Percentiles rank a stretch among this genome's conserved stretches.
Evolutionary conservation across 1,284 basidiomycete species (phyloP).

Genomic region (Cutaneotrichosporon sp.): DNA sequence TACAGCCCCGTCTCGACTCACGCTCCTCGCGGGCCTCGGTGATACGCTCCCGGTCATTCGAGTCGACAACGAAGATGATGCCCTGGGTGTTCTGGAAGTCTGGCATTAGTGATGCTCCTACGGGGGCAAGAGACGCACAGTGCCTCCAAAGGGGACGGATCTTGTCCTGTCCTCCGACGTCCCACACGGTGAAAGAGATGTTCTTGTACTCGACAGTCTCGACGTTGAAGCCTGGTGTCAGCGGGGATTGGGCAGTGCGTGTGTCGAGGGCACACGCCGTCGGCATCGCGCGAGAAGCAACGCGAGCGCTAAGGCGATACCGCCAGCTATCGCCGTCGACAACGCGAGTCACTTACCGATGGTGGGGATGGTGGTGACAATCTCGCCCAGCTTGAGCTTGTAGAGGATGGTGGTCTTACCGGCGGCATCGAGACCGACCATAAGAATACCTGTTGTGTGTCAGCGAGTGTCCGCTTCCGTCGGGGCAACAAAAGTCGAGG

Average conservation of each 20-base stretch:
- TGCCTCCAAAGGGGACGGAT: constrained; percentile 97
- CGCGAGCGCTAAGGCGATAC: no score
- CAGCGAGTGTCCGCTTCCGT: no score
- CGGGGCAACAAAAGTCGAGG: no score
- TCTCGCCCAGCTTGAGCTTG: constrained; percentile 98
- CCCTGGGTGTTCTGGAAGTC: constrained; percentile 99
- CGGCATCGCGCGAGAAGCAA: no score
- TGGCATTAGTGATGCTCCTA: constrained; percentile 40
- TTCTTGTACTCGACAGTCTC: constrained; percentile 99
- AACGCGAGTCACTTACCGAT: constrained; percentile 50
- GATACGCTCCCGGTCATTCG: constrained; percentile 99
- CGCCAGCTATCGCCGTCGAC: neutral
- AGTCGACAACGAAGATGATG: constrained; percentile 99
- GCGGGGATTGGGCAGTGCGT: neutral
- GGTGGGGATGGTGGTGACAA: constrained; percentile 93
- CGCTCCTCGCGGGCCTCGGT: constrained; percentile 96
- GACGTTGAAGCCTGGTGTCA: constrained; percentile 72
- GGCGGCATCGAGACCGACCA: constrained; percentile 91
- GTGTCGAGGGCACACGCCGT: no score
- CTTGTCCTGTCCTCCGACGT: constrained; percentile 99
- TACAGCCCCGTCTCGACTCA: constrained; percentile 23
- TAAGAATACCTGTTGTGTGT: constrained; percentile 55
- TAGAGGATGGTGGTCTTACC: constrained; percentile 98
- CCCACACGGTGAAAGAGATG: constrained; percentile 99
- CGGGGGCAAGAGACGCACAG: constrained; percentile 5